phyloP scores from a whole-genome alignment of 2,329 filamentous ascomycete species.

The Thielaviopsis populi region DNA sequence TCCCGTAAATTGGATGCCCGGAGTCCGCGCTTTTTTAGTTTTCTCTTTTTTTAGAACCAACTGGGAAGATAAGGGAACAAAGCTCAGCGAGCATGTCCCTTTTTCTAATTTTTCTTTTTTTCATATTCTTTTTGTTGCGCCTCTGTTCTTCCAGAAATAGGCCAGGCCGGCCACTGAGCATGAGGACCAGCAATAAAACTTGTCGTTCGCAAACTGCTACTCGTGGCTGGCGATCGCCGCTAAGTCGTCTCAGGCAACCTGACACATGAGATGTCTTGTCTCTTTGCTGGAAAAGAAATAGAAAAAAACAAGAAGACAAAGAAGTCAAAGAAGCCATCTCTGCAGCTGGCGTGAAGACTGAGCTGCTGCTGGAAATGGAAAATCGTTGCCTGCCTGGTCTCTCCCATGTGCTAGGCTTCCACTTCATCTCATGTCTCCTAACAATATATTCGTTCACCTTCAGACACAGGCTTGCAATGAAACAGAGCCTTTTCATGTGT shows the following conservation, averaged over 20 bases:
- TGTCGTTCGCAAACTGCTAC: not conserved
- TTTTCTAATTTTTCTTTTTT: too few species aligned
- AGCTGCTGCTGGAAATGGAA: not conserved
- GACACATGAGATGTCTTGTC: constrained; percentile 1
- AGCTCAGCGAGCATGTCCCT: not conserved
- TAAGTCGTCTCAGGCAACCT: not conserved
- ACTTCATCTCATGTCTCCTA: not conserved
- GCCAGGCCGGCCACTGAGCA: too few species aligned
- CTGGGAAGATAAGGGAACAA: not conserved
- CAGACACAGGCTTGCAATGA: not conserved
- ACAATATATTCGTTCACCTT: not conserved
- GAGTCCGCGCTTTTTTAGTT: constrained; percentile 4
- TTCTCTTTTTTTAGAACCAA: constrained; percentile 4
- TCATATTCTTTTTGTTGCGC: not conserved
- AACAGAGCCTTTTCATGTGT: not conserved
- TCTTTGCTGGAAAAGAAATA: not conserved
- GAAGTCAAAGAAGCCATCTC: not conserved
- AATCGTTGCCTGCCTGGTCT: not conserved
- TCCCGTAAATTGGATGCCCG: not conserved
- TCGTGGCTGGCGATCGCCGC: not conserved
- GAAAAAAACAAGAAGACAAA: not conserved
- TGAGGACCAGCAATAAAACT: not conserved
- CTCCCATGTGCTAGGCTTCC: not conserved
- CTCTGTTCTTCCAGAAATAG: not conserved
- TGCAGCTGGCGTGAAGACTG: not conserved